phyloP scores from a whole-genome alignment of 345 rosid species.

The Heritiera fomes region DNA sequence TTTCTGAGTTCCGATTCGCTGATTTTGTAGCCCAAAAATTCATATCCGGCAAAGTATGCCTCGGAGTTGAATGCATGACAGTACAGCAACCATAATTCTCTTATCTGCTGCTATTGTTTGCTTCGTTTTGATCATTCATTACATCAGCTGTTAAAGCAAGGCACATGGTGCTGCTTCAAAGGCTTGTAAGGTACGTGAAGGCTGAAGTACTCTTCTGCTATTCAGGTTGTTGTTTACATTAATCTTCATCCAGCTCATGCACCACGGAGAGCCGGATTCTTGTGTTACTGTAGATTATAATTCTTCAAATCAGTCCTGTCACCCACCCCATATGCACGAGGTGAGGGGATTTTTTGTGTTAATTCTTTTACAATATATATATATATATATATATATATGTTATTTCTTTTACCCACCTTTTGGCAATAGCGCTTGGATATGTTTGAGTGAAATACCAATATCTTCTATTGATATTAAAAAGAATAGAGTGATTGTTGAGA shows the following conservation, averaged over 20 bases:
- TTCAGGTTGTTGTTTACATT: conserved; percentile 34
- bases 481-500: conserved; percentile 23
- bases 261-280: conserved; percentile 21
- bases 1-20: conserved; percentile 36
- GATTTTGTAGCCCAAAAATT: conserved; percentile 18
- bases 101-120: conserved; percentile 10
- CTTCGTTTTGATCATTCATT: conserved; percentile 9
- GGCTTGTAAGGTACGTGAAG: conserved; percentile 21
- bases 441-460: conserved; percentile 20
- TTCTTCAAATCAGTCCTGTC: neutral
- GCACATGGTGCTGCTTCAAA: neutral
- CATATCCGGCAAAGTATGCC: conserved; percentile 16
- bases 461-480: conserved; percentile 24
- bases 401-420: neutral
- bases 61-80: conserved; percentile 16
- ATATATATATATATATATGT: neutral
- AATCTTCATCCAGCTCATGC: conserved; percentile 9
- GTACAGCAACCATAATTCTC: conserved; percentile 13
- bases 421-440: conserved; percentile 18
- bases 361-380: conserved; percentile 34
- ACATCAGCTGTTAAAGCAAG: conserved; percentile 17
- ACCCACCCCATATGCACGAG: conserved; percentile 22
- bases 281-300: conserved; percentile 27
- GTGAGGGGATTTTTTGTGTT: conserved; percentile 30
- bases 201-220: conserved; percentile 1